These are phyloP conservation scores for Lecanosticta acicola DNA, from an alignment of 2,329 filamentous ascomycete species.

Conservation along the genomic window DNA sequence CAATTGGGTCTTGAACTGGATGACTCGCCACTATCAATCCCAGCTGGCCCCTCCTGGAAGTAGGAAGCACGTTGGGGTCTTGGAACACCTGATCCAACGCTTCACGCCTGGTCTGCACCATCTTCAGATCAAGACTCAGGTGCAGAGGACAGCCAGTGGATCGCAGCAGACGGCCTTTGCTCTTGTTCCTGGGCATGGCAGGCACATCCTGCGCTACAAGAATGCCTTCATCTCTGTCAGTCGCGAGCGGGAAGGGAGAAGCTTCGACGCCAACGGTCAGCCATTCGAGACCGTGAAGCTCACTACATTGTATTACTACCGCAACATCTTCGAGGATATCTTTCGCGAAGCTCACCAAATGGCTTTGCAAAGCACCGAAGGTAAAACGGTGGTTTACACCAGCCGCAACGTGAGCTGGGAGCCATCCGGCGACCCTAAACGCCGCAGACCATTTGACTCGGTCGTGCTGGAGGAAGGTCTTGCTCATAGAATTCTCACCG, in stretches of 20 bases:
- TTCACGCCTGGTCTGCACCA: constrained; percentile 58
- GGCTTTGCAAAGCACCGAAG: constrained; percentile 73
- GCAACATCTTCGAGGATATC: constrained; percentile 82
- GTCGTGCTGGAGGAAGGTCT: constrained; percentile 81
- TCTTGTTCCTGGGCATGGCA: constrained; percentile 83
- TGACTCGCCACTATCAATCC: constrained; percentile 55
- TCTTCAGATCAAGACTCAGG: constrained; percentile 59
- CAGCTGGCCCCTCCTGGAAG: constrained; percentile 36
- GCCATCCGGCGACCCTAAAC: constrained; percentile 73
- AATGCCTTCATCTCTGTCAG: constrained; percentile 83
- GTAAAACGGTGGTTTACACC: constrained; percentile 88
- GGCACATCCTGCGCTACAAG: constrained; percentile 79
- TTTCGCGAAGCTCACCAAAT: constrained; percentile 81
- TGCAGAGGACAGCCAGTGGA: constrained; percentile 58
- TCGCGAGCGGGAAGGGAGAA: constrained; percentile 73
- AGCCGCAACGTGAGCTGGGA: constrained; percentile 80
- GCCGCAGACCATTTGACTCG: constrained; percentile 80
- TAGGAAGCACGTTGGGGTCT: constrained; percentile 34
- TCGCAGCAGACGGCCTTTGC: constrained; percentile 74
- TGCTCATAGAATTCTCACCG: constrained; percentile 71
- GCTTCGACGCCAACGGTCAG: constrained; percentile 73
- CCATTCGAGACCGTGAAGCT: constrained; percentile 92
- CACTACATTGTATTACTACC: constrained; percentile 83
- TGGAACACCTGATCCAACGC: constrained; percentile 52
- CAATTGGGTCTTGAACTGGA: constrained; percentile 89